Evolutionary conservation across 306 rosid species (phyloP).

Genomic region (Hippophae rhamnoides): DNA sequence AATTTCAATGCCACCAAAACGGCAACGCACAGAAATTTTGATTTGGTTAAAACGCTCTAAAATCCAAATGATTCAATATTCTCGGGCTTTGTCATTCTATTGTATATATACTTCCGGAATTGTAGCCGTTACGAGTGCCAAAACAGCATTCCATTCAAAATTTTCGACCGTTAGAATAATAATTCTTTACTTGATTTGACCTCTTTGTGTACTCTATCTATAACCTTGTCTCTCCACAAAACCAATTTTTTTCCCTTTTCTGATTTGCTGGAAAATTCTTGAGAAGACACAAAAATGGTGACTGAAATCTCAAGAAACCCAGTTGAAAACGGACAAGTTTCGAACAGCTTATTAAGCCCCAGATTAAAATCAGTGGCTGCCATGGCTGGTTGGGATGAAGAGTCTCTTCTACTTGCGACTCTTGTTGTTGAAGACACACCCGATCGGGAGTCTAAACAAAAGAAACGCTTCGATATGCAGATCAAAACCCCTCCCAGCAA

Average conservation of each 20-base stretch:
- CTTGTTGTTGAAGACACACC: constrained; percentile 84
- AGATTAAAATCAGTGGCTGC: constrained; percentile 85
- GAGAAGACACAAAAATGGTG: constrained; percentile 29
- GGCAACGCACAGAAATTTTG: too few species aligned
- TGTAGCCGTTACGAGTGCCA: constrained; percentile 40
- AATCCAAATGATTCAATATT: too few species aligned
- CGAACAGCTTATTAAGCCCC: constrained; percentile 42
- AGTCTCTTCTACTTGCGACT: constrained; percentile 55
- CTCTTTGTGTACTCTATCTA: neutral
- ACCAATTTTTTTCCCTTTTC: neutral
- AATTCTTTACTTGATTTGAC: neutral
- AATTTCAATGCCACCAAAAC: too few species aligned
- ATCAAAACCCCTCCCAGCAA: constrained; percentile 53
- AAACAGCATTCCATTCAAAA: constrained; percentile 16
- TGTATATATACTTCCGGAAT: neutral
- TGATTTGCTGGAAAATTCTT: neutral
- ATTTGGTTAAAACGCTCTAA: too few species aligned
- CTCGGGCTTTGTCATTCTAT: too few species aligned
- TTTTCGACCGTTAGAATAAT: constrained; percentile 31
- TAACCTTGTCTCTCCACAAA: neutral
- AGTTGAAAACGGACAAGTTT: constrained; percentile 19
- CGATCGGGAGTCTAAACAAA: constrained; percentile 42
- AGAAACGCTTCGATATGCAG: constrained; percentile 34
- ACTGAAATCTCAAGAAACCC: constrained; percentile 24
- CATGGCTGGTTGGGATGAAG: constrained; percentile 98